phyloP scores from a whole-genome alignment of 371 early-diverging fungal genomes.

The Paraphysoderma sedebokerense region DNA sequence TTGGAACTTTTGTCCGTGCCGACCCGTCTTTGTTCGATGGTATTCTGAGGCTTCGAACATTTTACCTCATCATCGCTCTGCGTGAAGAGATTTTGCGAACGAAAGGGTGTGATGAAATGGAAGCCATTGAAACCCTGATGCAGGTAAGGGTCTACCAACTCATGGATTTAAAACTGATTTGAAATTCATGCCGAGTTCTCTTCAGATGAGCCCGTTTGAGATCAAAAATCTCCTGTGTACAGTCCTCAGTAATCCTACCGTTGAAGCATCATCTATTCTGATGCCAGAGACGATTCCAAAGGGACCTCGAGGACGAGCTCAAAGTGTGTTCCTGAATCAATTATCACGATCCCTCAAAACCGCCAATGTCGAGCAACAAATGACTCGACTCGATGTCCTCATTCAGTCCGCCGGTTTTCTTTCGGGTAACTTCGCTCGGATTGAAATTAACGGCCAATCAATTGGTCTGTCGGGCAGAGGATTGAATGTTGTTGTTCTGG shows the following conservation, averaged over 20 bases:
- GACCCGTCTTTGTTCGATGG: slow-evolving; percentile 58
- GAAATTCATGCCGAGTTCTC: not conserved
- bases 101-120: slow-evolving; percentile 51
- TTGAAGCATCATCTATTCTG: no score
- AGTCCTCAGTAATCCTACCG: slow-evolving; percentile 58
- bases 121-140: slow-evolving; percentile 63
- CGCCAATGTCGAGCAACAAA: not conserved
- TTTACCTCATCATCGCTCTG: slow-evolving; percentile 64
- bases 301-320: not conserved
- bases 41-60: slow-evolving; percentile 61
- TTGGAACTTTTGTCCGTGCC: slow-evolving; percentile 55
- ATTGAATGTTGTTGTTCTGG: slow-evolving; percentile 51
- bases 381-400: not conserved
- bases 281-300: no score
- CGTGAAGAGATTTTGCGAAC: slow-evolving; percentile 65
- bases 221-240: slow-evolving; percentile 53
- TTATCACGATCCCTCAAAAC: slow-evolving; percentile 2
- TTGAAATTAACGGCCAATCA: slow-evolving; percentile 40
- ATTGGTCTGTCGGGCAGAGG: slow-evolving; percentile 49
- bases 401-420: slow-evolving; percentile 51
- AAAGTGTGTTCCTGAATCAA: slow-evolving; percentile 19
- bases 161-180: not conserved
- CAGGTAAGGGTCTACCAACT: slow-evolving; percentile 20
- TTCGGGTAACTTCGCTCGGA: slow-evolving; percentile 53
- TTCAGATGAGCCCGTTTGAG: slow-evolving; percentile 44